Evolutionary conservation across 129 eudicot genomes (phyloP).

Genomic region (Arctium lappa): DNA sequence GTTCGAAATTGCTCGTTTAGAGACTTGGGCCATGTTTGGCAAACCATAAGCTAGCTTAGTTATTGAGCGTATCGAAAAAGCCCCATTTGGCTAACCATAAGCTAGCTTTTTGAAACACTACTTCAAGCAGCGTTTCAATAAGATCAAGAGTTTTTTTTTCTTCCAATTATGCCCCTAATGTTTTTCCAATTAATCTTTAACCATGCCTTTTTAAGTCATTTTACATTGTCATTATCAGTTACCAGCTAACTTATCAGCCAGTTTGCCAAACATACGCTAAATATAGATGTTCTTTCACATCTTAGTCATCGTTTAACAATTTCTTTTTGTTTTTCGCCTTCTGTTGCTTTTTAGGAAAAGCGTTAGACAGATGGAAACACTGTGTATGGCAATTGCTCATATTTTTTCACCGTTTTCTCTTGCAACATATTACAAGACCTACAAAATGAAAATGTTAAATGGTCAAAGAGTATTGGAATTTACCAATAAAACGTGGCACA

Average conservation of each 20-base stretch:
- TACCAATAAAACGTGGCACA: background rate
- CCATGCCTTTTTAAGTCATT: background rate
- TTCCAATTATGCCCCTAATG: too few species aligned
- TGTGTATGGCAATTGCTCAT: too few species aligned
- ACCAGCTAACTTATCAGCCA: background rate
- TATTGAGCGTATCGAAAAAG: background rate
- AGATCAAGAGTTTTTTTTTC: background rate
- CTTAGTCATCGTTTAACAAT: too few species aligned
- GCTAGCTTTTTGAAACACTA: background rate
- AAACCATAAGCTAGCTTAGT: background rate
- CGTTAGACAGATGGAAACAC: too few species aligned
- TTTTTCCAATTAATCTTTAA: background rate
- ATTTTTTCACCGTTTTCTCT: too few species aligned
- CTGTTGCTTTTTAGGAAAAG: too few species aligned
- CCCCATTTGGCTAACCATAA: background rate
- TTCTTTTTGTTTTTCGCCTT: too few species aligned
- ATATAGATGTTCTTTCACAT: too few species aligned
- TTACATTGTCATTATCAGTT: background rate
- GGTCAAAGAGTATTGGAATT: background rate
- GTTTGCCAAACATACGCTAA: background rate
- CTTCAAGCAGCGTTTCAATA: too few species aligned
- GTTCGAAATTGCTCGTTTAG: conserved; percentile 21
- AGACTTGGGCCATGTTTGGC: background rate
- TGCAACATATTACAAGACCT: too few species aligned
- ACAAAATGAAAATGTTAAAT: too few species aligned